Base-by-base conservation (phyloP, 2,329 filamentous ascomycete genomes). In the Elsinoe perseae region DNA sequence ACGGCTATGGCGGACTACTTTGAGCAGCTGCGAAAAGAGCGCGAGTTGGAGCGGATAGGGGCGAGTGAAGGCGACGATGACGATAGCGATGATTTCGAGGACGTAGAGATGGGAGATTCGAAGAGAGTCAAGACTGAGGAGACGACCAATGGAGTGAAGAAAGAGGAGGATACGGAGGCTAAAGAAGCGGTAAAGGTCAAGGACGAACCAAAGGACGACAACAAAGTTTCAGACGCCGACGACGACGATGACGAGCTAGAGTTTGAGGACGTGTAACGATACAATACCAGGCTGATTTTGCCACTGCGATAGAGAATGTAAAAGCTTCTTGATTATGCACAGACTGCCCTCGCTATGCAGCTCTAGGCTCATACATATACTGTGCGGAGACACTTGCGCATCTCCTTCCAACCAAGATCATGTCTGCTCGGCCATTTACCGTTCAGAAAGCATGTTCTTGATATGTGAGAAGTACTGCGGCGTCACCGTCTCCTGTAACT, bases 361-460 rank as follows among this genome's bases (percentile, higher is more conserved):
- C 20, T 25, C 18, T 2, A 8, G 18, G 25, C 44, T 50, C 25
- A 50, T 50, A 30, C 44, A 20, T 30, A 14, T 50, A 32, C 23
- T 44, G 40, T 44, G 25, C 40, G 25, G 20, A 44, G 9, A 18
- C 25, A 3, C 10, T 44, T 21, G 12, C 14, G 20, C 14, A 25
- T 12, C 6, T 25, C 6, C 40, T 20, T 20, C 4, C 40, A 4
- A 14, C n/a, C 4, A 14, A 20, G 10, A 10, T n/a, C 21, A 25
- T 43, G 16, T 18, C 43, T 27, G 5, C 43, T 21, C 21, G 20
- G n/a, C 21, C 9, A n/a, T 28, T 66, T 57, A 95, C 75, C 88
- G 80, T 64, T 89, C 83, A 20, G 84, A 80, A 73, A 97, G 79
- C 85, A 95, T 93, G 69, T 92, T 88, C 73, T 81, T 83, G 61